Evolutionary conservation across 179 eudicot genomes (phyloP).

Genomic region (Gypsophila paniculata): DNA sequence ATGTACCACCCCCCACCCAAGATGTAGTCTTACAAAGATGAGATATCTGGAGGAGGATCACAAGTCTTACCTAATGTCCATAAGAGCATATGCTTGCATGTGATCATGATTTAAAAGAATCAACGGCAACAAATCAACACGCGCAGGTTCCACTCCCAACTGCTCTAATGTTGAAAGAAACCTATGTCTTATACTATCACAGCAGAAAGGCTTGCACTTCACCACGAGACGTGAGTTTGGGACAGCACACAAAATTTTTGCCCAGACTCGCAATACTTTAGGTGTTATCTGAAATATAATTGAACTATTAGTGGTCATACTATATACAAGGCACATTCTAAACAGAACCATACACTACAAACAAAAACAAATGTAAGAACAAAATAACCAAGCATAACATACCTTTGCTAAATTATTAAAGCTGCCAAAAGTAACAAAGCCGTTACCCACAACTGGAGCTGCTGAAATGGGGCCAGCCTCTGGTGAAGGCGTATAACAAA

Average conservation of each 20-base stretch:
- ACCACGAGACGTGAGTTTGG: conserved; percentile 93
- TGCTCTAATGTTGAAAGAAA: conserved; percentile 88
- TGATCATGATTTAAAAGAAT: conserved; percentile 98
- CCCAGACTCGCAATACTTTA: conserved; percentile 96
- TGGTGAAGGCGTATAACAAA: conserved; percentile 96
- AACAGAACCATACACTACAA: background rate
- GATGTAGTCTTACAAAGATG: background rate
- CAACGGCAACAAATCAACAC: conserved; percentile 90
- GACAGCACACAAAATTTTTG: conserved; percentile 79
- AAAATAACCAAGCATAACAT: conserved; percentile 5
- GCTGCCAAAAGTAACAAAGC: conserved; percentile 91
- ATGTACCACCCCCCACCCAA: too few relatives aligned
- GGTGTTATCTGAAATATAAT: conserved; percentile 71
- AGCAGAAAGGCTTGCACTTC: conserved; percentile 92
- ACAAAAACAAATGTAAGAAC: background rate
- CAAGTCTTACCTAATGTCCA: conserved; percentile 78
- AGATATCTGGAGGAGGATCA: background rate
- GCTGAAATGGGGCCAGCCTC: conserved; percentile 84
- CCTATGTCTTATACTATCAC: conserved; percentile 79
- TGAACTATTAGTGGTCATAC: background rate
- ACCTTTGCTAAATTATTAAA: conserved; percentile 99
- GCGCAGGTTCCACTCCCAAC: conserved; percentile 80
- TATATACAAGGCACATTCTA: background rate
- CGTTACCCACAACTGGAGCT: conserved; percentile 85
- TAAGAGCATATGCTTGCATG: conserved; percentile 94